phyloP scores from a whole-genome alignment of 768 basidiomycete species.

The Clitopilus passeckerianus region DNA sequence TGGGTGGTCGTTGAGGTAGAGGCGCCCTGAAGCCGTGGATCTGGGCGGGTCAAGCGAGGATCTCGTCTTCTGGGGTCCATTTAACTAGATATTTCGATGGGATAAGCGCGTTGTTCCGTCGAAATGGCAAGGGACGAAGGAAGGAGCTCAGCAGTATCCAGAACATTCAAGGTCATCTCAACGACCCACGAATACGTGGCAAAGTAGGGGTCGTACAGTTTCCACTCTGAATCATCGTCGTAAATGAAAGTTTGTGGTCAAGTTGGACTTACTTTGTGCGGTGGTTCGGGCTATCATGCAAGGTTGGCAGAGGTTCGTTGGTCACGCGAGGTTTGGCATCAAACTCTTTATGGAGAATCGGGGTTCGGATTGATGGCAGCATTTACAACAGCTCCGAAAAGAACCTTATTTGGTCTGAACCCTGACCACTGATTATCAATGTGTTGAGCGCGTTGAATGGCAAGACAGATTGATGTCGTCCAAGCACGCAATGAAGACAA shows the following conservation, averaged over 20 bases:
- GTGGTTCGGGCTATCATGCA: background rate
- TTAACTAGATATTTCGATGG: conserved; percentile 2
- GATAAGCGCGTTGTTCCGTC: background rate
- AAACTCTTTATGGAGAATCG: too few relatives aligned
- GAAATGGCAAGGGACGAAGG: background rate
- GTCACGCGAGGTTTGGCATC: too few relatives aligned
- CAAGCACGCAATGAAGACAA: conserved; percentile 37
- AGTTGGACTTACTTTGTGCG: background rate
- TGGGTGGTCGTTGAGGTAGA: conserved; percentile 32
- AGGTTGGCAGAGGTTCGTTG: too few relatives aligned
- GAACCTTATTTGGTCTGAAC: background rate
- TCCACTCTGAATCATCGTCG: conserved; percentile 93
- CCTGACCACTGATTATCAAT: background rate
- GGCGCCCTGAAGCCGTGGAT: conserved; percentile 56
- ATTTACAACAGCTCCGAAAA: too few relatives aligned
- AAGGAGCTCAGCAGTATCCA: conserved; percentile 85
- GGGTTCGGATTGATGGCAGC: too few relatives aligned
- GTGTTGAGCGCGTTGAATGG: background rate
- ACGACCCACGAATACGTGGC: conserved; percentile 47
- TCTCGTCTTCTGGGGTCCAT: conserved; percentile 85
- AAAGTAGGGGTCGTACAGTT: conserved; percentile 64
- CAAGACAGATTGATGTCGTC: background rate
- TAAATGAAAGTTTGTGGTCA: background rate
- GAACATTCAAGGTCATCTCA: conserved; percentile 75
- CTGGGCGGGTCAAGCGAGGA: conserved; percentile 69